Evolutionary conservation across 2,329 filamentous ascomycete species (phyloP).

Genomic region (Botrytis pseudocinerea): DNA sequence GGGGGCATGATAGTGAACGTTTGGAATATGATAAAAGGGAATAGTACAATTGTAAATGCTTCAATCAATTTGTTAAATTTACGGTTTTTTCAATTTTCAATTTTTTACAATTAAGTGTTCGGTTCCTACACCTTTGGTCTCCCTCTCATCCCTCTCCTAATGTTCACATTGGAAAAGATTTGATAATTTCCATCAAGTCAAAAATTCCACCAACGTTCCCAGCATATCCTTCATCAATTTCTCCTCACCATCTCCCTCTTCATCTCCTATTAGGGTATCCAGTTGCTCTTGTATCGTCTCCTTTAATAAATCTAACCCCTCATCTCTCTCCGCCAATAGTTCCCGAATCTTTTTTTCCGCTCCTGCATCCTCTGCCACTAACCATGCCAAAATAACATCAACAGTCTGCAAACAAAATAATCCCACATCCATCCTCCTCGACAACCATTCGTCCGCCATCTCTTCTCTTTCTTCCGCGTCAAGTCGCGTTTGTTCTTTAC

Average conservation of each 20-base stretch:
- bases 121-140: not conserved
- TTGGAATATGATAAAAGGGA: not conserved
- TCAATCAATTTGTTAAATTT: not conserved
- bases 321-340: conserved; percentile 67
- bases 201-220: conserved; percentile 55
- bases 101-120: not conserved
- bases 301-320: conserved; percentile 62
- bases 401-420: conserved; percentile 80
- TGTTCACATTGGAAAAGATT: not conserved
- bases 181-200: conserved; percentile 37
- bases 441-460: conserved; percentile 70
- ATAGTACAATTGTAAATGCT: not conserved
- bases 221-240: conserved; percentile 64
- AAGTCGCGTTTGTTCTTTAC: conserved; percentile 54
- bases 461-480: conserved; percentile 60
- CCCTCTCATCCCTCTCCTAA: not conserved
- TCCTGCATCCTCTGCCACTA: conserved; percentile 83
- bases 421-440: conserved; percentile 76
- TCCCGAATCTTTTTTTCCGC: conserved; percentile 64
- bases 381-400: conserved; percentile 85
- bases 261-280: conserved; percentile 10
- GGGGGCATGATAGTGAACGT: not conserved
- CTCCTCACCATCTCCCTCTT: conserved; percentile 37
- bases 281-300: conserved; percentile 60
- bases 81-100: not conserved